Percentiles rank a stretch among this genome's conserved stretches.
Conservation (phyloP, 805 yeast genomes). For the Monosporozyma aquatica region DNA sequence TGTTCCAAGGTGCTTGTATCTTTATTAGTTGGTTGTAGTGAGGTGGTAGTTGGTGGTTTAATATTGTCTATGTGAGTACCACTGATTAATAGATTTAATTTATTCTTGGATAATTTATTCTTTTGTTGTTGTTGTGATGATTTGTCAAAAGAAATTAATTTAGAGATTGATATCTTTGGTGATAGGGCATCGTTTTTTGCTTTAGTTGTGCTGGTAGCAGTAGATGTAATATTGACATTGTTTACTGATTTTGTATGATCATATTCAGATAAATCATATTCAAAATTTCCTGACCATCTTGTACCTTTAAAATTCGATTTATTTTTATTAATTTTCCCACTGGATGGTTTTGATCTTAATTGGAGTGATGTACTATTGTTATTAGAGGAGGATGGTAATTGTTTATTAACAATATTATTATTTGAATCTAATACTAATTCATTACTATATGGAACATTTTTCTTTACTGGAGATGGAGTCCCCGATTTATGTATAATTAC, state of each 20-base stretch:
- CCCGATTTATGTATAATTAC: constrained; percentile 11
- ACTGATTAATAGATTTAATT: constrained; percentile 12
- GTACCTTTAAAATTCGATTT: constrained; percentile 9
- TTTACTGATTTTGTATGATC: too few relatives aligned
- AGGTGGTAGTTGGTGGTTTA: background rate
- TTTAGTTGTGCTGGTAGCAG: too few relatives aligned
- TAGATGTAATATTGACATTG: too few relatives aligned
- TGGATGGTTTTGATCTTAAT: background rate
- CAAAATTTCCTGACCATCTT: constrained; percentile 25
- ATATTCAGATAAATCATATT: constrained; percentile 21
- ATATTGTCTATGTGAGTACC: constrained; percentile 2
- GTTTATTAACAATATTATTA: background rate
- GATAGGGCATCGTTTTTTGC: too few relatives aligned
- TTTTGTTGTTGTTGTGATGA: background rate
- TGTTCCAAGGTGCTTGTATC: too few relatives aligned
- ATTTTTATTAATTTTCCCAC: background rate
- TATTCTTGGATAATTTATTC: constrained; percentile 9
- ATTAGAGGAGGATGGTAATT: background rate
- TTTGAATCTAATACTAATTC: background rate
- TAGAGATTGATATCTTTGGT: background rate
- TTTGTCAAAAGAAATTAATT: background rate
- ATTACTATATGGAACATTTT: background rate
- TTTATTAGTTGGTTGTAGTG: background rate
- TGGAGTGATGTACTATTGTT: background rate
- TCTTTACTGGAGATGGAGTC: constrained; percentile 21